A percentile compares a stretch with the other conserved stretches of the same genome.
phyloP scores from a whole-genome alignment of 108 stramenopile genomes.

The Mayamaea pseudoterrestris region DNA sequence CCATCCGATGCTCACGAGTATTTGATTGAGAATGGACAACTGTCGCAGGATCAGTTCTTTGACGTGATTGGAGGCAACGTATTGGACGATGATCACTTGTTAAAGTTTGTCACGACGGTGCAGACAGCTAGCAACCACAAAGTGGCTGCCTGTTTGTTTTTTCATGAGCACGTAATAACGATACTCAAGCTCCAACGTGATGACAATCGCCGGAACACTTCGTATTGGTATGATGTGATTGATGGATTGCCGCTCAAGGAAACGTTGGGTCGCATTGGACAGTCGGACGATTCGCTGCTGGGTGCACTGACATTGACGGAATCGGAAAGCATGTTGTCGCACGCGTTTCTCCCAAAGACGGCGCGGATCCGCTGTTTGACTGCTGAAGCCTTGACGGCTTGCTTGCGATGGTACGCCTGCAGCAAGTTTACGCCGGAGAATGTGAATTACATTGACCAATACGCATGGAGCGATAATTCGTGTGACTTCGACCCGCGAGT shows the following conservation, averaged over 20 bases:
- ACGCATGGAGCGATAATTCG: conserved; percentile 38
- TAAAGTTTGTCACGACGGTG: conserved; percentile 10
- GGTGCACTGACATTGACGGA: neutral
- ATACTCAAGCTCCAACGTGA: conserved; percentile 11
- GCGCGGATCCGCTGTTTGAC: conserved; percentile 23
- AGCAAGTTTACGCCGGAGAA: conserved; percentile 38
- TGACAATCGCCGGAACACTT: neutral
- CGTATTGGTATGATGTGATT: conserved; percentile 25
- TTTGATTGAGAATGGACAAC: conserved; percentile 28
- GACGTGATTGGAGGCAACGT: conserved; percentile 53
- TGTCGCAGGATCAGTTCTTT: conserved; percentile 38
- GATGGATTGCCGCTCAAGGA: conserved; percentile 14
- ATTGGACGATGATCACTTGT: conserved; percentile 43
- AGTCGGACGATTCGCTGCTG: neutral
- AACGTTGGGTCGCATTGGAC: neutral
- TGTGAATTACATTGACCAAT: conserved; percentile 27
- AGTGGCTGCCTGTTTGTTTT: conserved; percentile 47
- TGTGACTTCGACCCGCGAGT: conserved; percentile 62
- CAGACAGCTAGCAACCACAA: neutral
- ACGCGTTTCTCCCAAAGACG: conserved; percentile 2
- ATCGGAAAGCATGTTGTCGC: neutral
- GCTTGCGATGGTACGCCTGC: conserved; percentile 32
- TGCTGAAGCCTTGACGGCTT: conserved; percentile 4
- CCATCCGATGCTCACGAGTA: conserved; percentile 63
- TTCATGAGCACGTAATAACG: conserved; percentile 55